A percentile compares a stretch with the other conserved stretches of the same genome.
These are phyloP conservation scores for Exsudoporus floridanus DNA, from an alignment of 1,284 basidiomycete species.

Conservation along the genomic window DNA sequence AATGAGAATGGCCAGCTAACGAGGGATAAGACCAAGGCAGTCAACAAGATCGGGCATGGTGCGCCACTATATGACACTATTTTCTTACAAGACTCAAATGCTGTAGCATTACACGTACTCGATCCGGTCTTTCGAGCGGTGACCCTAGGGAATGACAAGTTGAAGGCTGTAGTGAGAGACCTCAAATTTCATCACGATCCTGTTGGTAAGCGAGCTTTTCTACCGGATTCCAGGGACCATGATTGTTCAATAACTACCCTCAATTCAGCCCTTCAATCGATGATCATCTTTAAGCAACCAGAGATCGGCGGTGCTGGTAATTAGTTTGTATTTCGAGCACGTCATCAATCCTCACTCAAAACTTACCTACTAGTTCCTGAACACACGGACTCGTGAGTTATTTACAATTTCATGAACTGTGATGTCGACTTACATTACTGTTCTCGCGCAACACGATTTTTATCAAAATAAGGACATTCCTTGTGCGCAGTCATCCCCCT, in stretches of 20 bases:
- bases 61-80: background rate
- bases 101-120: conserved; percentile 72
- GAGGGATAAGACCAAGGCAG: conserved; percentile 73
- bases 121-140: conserved; percentile 79
- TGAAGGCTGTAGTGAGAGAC: conserved; percentile 69
- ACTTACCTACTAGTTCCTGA: conserved; percentile 55
- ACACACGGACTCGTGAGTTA: conserved; percentile 78
- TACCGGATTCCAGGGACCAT: background rate
- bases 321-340: conserved; percentile 10
- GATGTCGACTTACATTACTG: conserved; percentile 5
- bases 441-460: background rate
- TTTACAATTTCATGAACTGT: background rate
- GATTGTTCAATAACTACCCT: background rate
- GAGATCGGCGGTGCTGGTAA: conserved; percentile 85
- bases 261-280: conserved; percentile 81
- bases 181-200: conserved; percentile 82
- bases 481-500: conserved; percentile 45
- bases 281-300: conserved; percentile 92
- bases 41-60: conserved; percentile 87
- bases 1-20: conserved; percentile 62
- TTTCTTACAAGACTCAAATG: background rate
- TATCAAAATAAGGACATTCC: conserved; percentile 77
- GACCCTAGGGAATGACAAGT: conserved; percentile 72
- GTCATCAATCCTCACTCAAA: conserved; percentile 1
- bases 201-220: conserved; percentile 50